Evolutionary conservation across 1,284 basidiomycete genomes (phyloP).

Genomic region (Cutaneotrichosporon cyanovorans): DNA sequence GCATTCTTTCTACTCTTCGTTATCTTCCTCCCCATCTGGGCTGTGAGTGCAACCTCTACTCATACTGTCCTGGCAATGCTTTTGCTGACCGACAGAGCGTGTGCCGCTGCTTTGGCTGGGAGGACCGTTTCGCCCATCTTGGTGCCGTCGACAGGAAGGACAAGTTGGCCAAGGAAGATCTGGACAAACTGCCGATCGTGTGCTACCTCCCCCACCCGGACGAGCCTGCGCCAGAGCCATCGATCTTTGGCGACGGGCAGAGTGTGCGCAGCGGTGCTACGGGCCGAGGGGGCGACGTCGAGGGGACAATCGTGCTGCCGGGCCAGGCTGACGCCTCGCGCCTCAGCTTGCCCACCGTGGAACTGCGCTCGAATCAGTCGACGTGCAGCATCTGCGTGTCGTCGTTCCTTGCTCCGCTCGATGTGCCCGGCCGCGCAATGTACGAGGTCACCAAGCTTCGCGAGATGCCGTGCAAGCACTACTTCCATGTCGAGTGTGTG

Average conservation of each 20-base stretch:
- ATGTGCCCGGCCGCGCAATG: constrained; percentile 18
- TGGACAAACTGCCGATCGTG: constrained; percentile 18
- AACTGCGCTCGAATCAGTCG: constrained; percentile 18
- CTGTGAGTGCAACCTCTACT: too few relatives aligned
- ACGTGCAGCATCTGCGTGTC: constrained; percentile 37
- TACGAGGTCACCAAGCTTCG: constrained; percentile 24
- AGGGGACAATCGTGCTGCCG: constrained; percentile 3
- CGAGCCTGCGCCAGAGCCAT: constrained; percentile 8
- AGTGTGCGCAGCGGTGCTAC: not conserved
- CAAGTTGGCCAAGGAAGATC: constrained; percentile 7
- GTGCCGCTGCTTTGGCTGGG: constrained; percentile 1
- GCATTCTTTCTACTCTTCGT: constrained; percentile 23
- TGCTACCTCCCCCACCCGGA: constrained; percentile 24
- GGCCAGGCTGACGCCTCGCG: constrained; percentile 9
- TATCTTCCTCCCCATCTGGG: constrained; percentile 1
- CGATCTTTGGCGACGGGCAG: not conserved
- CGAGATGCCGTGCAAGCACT: constrained; percentile 29
- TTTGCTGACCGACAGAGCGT: not conserved
- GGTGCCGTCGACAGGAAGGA: not conserved
- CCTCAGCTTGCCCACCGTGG: constrained; percentile 19
- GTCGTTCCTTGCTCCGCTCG: constrained; percentile 21
- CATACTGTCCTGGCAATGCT: not conserved
- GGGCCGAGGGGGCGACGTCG: not conserved
- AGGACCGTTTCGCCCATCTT: not conserved
- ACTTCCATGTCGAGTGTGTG: constrained; percentile 35